A percentile compares a stretch with the other conserved stretches of the same genome.
phyloP scores from a whole-genome alignment of 371 early-diverging fungal species.

The Actinomucor elegans region DNA sequence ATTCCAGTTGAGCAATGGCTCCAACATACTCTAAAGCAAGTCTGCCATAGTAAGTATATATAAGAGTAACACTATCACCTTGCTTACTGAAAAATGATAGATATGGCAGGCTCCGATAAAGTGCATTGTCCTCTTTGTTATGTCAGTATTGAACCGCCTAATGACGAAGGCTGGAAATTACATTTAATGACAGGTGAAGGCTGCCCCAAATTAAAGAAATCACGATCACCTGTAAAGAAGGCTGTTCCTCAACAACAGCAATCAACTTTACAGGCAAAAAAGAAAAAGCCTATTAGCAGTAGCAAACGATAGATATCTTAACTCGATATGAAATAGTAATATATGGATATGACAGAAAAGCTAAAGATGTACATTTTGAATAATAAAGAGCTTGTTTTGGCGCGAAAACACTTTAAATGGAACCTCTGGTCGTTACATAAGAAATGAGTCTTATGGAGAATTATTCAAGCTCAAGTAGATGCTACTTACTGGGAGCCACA shows the following conservation, averaged over 20 bases:
- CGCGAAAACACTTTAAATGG: neutral
- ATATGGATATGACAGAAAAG: too few relatives aligned
- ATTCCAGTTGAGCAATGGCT: slow-evolving; percentile 62
- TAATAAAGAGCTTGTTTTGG: neutral
- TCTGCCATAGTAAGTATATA: slow-evolving; percentile 38
- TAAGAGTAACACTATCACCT: neutral
- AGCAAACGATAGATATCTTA: neutral
- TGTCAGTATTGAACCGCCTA: slow-evolving; percentile 48
- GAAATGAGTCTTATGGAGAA: too few relatives aligned
- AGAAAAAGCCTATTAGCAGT: neutral
- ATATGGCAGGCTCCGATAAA: slow-evolving; percentile 1
- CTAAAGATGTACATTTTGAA: neutral
- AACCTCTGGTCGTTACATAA: too few relatives aligned
- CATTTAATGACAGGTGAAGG: slow-evolving; percentile 63
- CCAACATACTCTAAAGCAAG: slow-evolving; percentile 51
- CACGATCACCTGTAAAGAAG: slow-evolving; percentile 5
- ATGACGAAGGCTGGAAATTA: slow-evolving; percentile 65
- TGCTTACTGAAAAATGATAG: neutral
- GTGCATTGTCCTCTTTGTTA: slow-evolving; percentile 72
- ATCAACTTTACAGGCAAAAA: neutral
- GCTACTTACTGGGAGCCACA: slow-evolving; percentile 5
- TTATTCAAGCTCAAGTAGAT: too few relatives aligned
- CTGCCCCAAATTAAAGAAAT: slow-evolving; percentile 40
- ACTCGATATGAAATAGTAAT: too few relatives aligned
- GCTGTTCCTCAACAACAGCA: neutral